Base-by-base conservation (phyloP, 331 rosid species). In the Acacia pycnantha region DNA sequence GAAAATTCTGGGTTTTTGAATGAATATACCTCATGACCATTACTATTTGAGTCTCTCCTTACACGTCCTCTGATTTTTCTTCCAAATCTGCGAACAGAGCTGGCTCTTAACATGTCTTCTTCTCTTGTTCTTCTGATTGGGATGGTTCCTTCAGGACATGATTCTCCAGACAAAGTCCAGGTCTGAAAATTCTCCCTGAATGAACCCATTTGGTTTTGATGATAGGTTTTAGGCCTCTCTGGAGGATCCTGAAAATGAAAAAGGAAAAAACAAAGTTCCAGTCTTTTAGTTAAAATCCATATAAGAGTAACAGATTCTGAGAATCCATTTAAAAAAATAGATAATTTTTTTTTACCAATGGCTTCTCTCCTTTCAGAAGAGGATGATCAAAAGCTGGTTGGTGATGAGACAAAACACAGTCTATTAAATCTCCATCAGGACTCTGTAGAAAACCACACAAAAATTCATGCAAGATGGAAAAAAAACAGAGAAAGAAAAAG, bases 331-430 rank as follows among this genome's bases (percentile, higher is more conserved):
- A 43, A 15, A 76, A 6, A 8, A 9, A 13, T 70, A 53, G 18
- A 27, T 35, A 46, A 4, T 11, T 68, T 19, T 68, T 19, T n/a
- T 31, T 74, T 89, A 96, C 99, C 97, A 94, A n/a, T 84, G 98
- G 98, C 82, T 86, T 92, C 76, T 88, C 85, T 74, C 94, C 98
- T 85, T 87, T 87, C 29, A 96, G 84, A 8, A 70, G 83, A 77
- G 98, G 98, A 82, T 96, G 97, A 87, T 96, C 99, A 83, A 96
- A 96, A 79, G 99, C 97, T 18, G 93, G 94, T 81, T 96, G 99
- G 4, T 73, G 81, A 85, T 91, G 95, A 87, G 97, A 83, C 4
- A 40, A 51, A 53, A 96, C 97, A 76, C 99, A 93, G 33, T 96
- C 98, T 79, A 96, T 92, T 41, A 90, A 46, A 85, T 96, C 99